Conservation (phyloP, 2,329 filamentous ascomycete species). For the Gremmenia infestans region DNA sequence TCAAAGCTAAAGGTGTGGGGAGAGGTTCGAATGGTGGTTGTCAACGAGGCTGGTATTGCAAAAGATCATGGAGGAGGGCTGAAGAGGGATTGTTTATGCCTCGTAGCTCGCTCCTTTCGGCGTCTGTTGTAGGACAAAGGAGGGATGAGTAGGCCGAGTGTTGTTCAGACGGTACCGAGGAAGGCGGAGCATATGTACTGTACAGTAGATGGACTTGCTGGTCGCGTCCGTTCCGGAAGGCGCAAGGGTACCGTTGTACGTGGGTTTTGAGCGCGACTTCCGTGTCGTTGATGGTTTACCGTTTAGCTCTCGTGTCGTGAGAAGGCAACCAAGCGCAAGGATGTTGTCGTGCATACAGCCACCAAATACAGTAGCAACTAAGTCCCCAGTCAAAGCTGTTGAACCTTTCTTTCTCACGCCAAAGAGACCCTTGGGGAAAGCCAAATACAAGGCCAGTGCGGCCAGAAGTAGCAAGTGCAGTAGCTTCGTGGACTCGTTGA, state of each 20-base stretch:
- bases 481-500: too few relatives aligned
- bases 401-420: background rate
- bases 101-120: slow-evolving; percentile 6
- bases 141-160: slow-evolving; percentile 13
- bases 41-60: background rate
- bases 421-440: background rate
- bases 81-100: slow-evolving; percentile 5
- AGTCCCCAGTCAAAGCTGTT: background rate
- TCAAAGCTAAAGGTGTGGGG: slow-evolving; percentile 4
- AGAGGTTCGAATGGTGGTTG: slow-evolving; percentile 8
- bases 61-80: slow-evolving; percentile 3
- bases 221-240: background rate
- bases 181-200: slow-evolving; percentile 14
- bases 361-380: background rate
- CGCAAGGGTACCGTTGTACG: slow-evolving; percentile 15
- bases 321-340: background rate
- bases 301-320: too few relatives aligned
- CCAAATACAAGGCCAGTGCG: too few relatives aligned
- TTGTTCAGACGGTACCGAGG: slow-evolving; percentile 18
- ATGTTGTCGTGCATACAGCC: background rate
- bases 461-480: too few relatives aligned
- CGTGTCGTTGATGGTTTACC: background rate
- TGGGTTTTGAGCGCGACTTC: slow-evolving; percentile 4
- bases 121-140: slow-evolving; percentile 7
- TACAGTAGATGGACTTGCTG: background rate